phyloP scores from a whole-genome alignment of 345 rosid genomes.

The Eucalyptus curtisii region DNA sequence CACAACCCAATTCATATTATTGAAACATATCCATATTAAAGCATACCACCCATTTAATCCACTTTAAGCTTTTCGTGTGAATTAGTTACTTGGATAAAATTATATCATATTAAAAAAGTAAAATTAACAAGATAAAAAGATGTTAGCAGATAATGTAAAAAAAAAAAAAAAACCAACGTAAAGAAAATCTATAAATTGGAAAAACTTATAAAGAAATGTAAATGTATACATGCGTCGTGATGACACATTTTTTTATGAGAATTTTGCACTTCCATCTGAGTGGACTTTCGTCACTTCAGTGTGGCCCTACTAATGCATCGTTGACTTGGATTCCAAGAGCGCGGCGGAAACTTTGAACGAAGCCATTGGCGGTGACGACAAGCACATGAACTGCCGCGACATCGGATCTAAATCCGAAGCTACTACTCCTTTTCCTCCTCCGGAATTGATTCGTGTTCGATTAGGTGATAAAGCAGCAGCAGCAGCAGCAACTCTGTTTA shows the following conservation, averaged over 20 bases:
- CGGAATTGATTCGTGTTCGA: background rate
- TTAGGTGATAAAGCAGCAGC: background rate
- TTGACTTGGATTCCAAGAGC: background rate
- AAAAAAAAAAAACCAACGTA: no score
- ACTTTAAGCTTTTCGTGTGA: background rate
- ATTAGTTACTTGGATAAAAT: background rate
- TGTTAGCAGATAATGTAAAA: background rate
- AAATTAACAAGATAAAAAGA: background rate
- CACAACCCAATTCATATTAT: background rate
- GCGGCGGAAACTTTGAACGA: background rate
- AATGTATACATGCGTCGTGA: background rate
- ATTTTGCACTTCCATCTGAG: background rate
- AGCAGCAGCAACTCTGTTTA: background rate
- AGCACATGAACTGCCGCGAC: background rate
- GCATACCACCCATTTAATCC: fast-evolving
- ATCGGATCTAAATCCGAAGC: background rate
- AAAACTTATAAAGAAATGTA: background rate
- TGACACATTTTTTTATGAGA: background rate
- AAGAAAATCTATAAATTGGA: background rate
- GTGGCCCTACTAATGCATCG: background rate
- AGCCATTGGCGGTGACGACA: background rate
- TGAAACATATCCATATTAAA: background rate
- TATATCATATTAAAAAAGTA: background rate
- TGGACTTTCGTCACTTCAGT: background rate
- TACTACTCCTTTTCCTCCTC: background rate